phyloP scores from a whole-genome alignment of 163 green algal species.

The Prototheca wickerhamii region DNA sequence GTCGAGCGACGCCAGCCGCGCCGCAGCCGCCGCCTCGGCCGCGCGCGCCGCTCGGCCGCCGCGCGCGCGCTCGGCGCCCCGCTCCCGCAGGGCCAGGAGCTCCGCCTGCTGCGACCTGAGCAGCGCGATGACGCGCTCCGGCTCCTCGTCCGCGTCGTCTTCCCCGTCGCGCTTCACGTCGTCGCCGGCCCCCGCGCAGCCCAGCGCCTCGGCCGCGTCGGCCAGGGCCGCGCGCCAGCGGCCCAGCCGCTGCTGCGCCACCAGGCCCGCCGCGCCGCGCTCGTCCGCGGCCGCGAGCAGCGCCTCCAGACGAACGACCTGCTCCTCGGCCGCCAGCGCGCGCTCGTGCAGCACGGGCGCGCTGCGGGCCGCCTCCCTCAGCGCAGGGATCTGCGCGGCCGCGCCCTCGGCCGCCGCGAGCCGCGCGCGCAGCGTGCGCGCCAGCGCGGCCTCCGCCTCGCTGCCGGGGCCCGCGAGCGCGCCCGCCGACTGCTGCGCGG shows the following conservation, averaged over 20 bases:
- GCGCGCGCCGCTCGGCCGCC: no score
- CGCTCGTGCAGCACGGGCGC: not conserved
- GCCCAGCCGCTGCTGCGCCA: slow-evolving; percentile 29
- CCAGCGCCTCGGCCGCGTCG: slow-evolving; percentile 14
- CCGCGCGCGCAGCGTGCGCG: slow-evolving; percentile 29
- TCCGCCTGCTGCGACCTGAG: not conserved
- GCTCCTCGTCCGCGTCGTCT: not conserved
- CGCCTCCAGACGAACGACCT: slow-evolving; percentile 14
- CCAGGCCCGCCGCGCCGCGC: slow-evolving; percentile 11
- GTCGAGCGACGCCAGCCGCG: no score
- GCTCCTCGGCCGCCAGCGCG: slow-evolving; percentile 8
- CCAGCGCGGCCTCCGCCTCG: slow-evolving; percentile 12
- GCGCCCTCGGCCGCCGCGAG: slow-evolving; percentile 21
- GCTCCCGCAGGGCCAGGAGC: no score
- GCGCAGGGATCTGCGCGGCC: slow-evolving; percentile 17
- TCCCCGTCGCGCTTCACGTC: slow-evolving; percentile 24
- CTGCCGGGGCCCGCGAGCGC: not conserved
- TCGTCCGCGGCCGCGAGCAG: slow-evolving; percentile 12
- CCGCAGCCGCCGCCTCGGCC: no score
- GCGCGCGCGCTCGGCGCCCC: no score
- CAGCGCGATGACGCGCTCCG: not conserved
- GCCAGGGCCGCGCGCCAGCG: slow-evolving; percentile 28
- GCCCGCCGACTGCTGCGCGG: not conserved
- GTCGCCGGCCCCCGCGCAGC: slow-evolving; percentile 30
- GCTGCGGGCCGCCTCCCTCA: slow-evolving; percentile 25